Base-by-base conservation (phyloP, 1,139 yeast genomes). In the Sugiyamaella sp. region DNA sequence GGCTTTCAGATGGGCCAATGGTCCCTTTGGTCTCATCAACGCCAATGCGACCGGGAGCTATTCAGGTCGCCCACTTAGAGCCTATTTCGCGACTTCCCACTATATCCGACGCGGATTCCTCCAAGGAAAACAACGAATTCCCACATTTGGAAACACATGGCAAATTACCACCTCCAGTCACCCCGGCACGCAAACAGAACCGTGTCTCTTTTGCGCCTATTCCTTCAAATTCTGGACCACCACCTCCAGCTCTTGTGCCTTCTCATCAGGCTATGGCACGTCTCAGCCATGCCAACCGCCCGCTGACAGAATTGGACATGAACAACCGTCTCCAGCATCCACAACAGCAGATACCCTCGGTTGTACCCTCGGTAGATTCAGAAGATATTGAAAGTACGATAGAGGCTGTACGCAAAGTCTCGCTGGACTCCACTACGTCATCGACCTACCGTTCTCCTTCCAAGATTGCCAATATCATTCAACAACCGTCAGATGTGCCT, bases 11-110 rank as follows among this genome's bases (percentile, higher is more conserved):
- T 33, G 48, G 41, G 5, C 32, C 48, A n/a, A 27, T 51, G 51
- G 48, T 47, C 9, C 54, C 54, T 5, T 41, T 51, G 17, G 54
- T 51, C 14, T 32, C 51, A 3, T 57, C 59, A 6, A 57, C 59
- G 19, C 59, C 59, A 19, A 20, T 52, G 39, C 43, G 49, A 24
- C 49, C 54, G 5, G 44, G 43, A 2, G 29, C 50, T 16, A 47
- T 61, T 21, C 57, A 58, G 21, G 64, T 61, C 9, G 62, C 62
- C 6, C 63, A 59, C 40, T 48, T 61, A 42, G 64, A 60, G 51
- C 64, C 63, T 4, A 49, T 58, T 27, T 48, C 46, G 40, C 44
- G 50, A 19, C 19, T 46, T 5, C 45, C 50, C 4, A 46, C 45
- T 3, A 46, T 46, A 38, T 9, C 25, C n/a, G 50, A 46, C 22